Evolutionary conservation across 2,329 filamentous ascomycete species (phyloP), one percentile per base, ranked within the genome.

Genomic region (Ceratocystis albifundus): DNA sequence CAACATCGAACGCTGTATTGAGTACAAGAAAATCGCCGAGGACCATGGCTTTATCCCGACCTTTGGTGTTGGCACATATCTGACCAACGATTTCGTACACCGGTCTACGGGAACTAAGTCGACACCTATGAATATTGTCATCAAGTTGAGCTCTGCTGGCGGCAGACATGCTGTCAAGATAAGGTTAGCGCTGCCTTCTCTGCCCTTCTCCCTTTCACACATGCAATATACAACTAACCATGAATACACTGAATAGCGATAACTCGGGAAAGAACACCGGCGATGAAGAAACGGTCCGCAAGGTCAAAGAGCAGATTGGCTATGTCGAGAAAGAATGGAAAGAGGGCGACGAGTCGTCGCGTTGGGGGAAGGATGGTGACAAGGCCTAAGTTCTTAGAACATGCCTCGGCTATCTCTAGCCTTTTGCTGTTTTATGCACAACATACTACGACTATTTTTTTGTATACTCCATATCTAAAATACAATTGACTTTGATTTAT

Each of bases 181-280:
- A 70, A 96, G 77, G 78, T 77, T 62, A 70, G 74, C 68, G 1
- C 2, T 7, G 3, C 22, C 41, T 10, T 22, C 8, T 10, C 48
- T 20, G 20, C 22, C 50, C 2, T 12, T 61, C 75, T 4, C 8
- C 3, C 32, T 46, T 17, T 17, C 1, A 2, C 20, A 44, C 4
- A 63, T 25, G 10, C 6, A 50, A 59, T 28, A 22, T 12, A 2
- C 61, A 41, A 41, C 69, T 69, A 64, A 71, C 36, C 64, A 55
- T 17, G 1, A 4, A 4, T 28, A 25, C 25, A 63, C 1, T 50
- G 4, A 61, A 12, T 61, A 83, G 82, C 69, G 88, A 93, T 75
- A 96, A 97, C 73, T 82, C 87, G 70, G 84, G 91, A 59, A 99
- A 99, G 81, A 99, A 99, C 73, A 97, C 91, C 0, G 94, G 94